Evolutionary conservation across 2,329 filamentous ascomycete genomes (phyloP).

Genomic region (Ascochyta clinopodiicola): DNA sequence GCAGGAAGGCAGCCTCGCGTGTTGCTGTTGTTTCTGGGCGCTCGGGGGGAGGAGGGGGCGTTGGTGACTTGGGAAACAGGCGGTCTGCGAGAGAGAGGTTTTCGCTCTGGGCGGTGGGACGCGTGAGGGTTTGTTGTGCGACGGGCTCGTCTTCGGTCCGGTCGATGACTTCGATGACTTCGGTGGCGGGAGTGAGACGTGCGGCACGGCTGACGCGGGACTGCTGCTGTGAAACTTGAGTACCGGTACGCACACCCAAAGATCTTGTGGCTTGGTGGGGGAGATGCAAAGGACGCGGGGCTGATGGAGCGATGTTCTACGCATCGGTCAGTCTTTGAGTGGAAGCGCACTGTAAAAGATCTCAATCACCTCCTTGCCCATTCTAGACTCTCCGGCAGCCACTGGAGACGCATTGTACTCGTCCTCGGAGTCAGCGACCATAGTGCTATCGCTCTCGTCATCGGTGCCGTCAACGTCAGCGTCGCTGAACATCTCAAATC

Average conservation of each 20-base stretch:
- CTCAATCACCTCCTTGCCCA: neutral
- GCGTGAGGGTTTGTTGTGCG: no score
- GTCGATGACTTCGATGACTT: neutral
- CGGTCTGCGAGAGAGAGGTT: neutral
- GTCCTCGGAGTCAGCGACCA: neutral
- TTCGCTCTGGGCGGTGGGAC: no score
- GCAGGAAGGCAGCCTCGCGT: neutral
- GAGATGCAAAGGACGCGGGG: neutral
- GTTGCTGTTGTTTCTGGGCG: neutral
- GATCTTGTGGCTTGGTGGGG: neutral
- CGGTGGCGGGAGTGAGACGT: neutral
- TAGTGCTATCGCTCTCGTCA: neutral
- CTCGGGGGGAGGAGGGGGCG: neutral
- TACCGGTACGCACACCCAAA: neutral
- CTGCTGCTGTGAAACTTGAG: neutral
- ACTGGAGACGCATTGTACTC: neutral
- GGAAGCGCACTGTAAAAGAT: neutral
- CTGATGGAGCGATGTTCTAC: neutral
- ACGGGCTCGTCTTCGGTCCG: neutral
- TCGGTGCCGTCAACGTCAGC: neutral
- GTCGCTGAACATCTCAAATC: neutral
- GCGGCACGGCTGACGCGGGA: neutral
- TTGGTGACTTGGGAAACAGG: neutral
- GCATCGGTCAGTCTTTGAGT: neutral
- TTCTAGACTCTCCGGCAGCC: neutral